Percentiles rank a stretch among this genome's conserved stretches.
Evolutionary conservation across 2,329 filamentous ascomycete genomes (phyloP).

Genomic region (Cercospora nicotianae): DNA sequence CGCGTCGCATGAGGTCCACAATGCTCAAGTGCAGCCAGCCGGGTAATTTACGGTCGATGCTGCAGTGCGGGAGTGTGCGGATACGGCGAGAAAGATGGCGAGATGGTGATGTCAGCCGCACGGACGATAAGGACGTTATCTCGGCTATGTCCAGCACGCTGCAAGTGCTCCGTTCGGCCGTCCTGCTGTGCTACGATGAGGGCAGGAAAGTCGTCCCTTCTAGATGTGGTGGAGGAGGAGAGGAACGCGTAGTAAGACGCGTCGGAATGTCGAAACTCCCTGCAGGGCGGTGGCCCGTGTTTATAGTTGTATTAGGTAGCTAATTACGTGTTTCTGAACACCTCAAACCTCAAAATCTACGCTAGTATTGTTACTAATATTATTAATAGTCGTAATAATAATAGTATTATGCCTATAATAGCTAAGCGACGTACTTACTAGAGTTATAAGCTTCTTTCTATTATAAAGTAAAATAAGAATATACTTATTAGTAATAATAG

Average conservation of each 20-base stretch:
- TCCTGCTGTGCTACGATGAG: neutral
- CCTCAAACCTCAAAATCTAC: too few species aligned
- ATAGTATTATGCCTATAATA: too few species aligned
- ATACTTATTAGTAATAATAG: too few species aligned
- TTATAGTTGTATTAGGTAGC: too few species aligned
- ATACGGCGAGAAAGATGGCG: neutral
- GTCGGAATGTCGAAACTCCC: neutral
- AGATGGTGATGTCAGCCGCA: slow-evolving; percentile 5
- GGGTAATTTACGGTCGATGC: neutral
- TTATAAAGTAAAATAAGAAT: too few species aligned
- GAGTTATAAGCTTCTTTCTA: too few species aligned
- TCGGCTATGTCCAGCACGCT: neutral
- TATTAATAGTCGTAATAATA: too few species aligned
- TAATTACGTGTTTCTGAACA: too few species aligned
- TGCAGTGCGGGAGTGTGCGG: neutral
- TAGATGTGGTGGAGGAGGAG: neutral
- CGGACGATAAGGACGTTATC: neutral
- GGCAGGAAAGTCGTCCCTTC: neutral
- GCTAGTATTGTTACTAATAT: too few species aligned
- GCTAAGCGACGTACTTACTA: too few species aligned
- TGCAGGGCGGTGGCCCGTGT: too few species aligned
- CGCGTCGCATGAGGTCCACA: slow-evolving; percentile 1
- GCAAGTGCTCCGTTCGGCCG: neutral
- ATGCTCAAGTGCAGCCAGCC: neutral
- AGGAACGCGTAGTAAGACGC: neutral